Evolutionary conservation across 2,329 filamentous ascomycete species (phyloP).

Genomic region (Fusarium aywerte): DNA sequence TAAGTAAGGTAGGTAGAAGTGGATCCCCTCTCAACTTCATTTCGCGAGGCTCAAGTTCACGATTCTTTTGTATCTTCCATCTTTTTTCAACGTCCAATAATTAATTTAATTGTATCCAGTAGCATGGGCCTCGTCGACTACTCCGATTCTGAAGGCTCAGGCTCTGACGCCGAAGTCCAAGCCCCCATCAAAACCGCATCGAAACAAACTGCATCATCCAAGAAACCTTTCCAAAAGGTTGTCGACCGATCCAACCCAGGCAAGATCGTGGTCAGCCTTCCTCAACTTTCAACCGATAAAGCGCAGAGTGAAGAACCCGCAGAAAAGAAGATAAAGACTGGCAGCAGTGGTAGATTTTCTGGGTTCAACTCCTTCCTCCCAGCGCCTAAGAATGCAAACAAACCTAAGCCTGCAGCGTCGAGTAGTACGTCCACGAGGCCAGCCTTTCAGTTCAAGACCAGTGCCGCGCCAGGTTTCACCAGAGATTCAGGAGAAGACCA

Average conservation of each 20-base stretch:
- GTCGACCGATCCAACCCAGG: slow-evolving; percentile 83
- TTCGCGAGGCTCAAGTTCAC: slow-evolving; percentile 17
- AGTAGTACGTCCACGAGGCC: slow-evolving; percentile 34
- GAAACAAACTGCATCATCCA: slow-evolving; percentile 54
- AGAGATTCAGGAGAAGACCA: slow-evolving; percentile 58
- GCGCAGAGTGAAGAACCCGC: slow-evolving; percentile 58
- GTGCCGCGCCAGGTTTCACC: slow-evolving; percentile 82
- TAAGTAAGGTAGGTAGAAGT: slow-evolving; percentile 22
- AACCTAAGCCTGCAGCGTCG: slow-evolving; percentile 46
- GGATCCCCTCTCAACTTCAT: slow-evolving; percentile 22
- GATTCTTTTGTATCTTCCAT: slow-evolving; percentile 10
- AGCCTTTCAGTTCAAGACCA: slow-evolving; percentile 79
- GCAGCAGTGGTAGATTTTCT: slow-evolving; percentile 71
- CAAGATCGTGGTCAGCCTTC: slow-evolving; percentile 85
- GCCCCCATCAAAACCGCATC: slow-evolving; percentile 43
- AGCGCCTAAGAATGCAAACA: slow-evolving; percentile 74
- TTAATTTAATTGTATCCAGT: not conserved
- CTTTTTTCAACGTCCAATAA: not conserved
- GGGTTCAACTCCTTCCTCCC: slow-evolving; percentile 90
- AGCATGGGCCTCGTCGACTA: slow-evolving; percentile 84
- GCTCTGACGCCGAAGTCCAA: slow-evolving; percentile 62
- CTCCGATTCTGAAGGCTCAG: slow-evolving; percentile 85
- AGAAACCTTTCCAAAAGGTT: slow-evolving; percentile 79
- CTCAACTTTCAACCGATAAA: slow-evolving; percentile 60
- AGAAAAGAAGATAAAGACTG: slow-evolving; percentile 74